Evolutionary conservation across 306 rosid genomes (phyloP), one percentile per base, ranked within the genome.

Genomic region (Castanea crenata): DNA sequence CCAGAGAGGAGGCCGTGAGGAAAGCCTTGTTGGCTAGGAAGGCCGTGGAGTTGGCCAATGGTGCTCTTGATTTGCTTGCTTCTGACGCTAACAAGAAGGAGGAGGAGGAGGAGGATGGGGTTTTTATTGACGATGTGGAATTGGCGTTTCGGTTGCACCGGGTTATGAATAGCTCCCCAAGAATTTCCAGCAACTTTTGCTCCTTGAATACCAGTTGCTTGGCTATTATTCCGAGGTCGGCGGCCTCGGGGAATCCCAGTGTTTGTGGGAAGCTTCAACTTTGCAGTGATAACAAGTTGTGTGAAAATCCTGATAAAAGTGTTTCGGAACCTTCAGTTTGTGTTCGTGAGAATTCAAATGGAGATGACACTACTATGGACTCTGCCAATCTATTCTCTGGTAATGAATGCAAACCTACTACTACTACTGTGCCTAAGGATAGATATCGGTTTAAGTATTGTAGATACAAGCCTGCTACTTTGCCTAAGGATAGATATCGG

Each of bases 121-220:
- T 77, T 77, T 44, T 83, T 49, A 49, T 49, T 46, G 89, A 78
- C 14, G 82, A 84, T 38, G 86, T 59, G 1, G 86, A 70, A 44
- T 34, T 86, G 83, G 78, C 80, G 23, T 73, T 74, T 79, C 84
- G 77, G 80, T 81, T 88, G 83, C 82, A 85, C 81, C 76, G 83
- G 3, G 69, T 44, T n/a, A 70, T 81, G 79, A 86, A 82, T 81
- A 56, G 74, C 78, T 64, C 83, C 0, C 74, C 77, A 5, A 75
- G 83, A 21, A 77, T 79, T 76, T 83, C 88, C 13, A 80, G 83
- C 85, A 85, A 78, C 69, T 51, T 83, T 9, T 75, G 85, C 78
- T 81, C 86, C 23, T 49, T 85, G 84, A 83, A 86, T 76, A 75
- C 79, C 5, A 75, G 76, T 81, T 62, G 20, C 71, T 44, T 77